Percentiles rank a stretch among this genome's conserved stretches.
phyloP scores from a whole-genome alignment of 1,284 basidiomycete genomes.

The Clitocybe nebularis region DNA sequence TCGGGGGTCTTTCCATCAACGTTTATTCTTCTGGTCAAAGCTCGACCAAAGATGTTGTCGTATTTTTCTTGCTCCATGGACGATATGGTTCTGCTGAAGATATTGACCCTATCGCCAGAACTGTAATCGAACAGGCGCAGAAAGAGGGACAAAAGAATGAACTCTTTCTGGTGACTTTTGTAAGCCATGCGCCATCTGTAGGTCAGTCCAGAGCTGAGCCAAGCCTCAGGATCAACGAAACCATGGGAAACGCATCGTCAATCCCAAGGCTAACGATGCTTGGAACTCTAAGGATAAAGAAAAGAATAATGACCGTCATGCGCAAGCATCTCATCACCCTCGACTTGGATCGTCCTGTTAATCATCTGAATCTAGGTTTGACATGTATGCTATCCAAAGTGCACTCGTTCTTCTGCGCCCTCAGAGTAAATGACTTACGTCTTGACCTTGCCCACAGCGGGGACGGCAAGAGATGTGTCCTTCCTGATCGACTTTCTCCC shows the following conservation, averaged over 20 bases:
- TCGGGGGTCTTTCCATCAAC: constrained; percentile 16
- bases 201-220: too few species aligned
- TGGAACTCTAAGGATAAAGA: constrained; percentile 46
- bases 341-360: background rate
- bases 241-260: constrained; percentile 60
- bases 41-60: constrained; percentile 31
- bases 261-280: constrained; percentile 48
- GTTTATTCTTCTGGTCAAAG: constrained; percentile 11
- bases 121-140: constrained; percentile 20
- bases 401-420: constrained; percentile 16
- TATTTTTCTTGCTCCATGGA: constrained; percentile 64
- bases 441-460: constrained; percentile 36
- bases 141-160: constrained; percentile 27
- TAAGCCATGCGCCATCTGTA: constrained; percentile 26
- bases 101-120: constrained; percentile 22
- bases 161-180: constrained; percentile 56
- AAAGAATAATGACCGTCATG: constrained; percentile 59
- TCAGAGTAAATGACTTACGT: constrained; percentile 6
- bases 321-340: constrained; percentile 37
- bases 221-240: constrained; percentile 79
- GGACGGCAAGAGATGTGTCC: constrained; percentile 74
- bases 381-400: constrained; percentile 76
- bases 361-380: constrained; percentile 40
- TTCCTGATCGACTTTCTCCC: constrained; percentile 82
- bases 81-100: constrained; percentile 31